Evolutionary conservation across 2,329 filamentous ascomycete genomes (phyloP), one percentile per base, ranked within the genome.

Genomic region (Lecanicillium sp.): DNA sequence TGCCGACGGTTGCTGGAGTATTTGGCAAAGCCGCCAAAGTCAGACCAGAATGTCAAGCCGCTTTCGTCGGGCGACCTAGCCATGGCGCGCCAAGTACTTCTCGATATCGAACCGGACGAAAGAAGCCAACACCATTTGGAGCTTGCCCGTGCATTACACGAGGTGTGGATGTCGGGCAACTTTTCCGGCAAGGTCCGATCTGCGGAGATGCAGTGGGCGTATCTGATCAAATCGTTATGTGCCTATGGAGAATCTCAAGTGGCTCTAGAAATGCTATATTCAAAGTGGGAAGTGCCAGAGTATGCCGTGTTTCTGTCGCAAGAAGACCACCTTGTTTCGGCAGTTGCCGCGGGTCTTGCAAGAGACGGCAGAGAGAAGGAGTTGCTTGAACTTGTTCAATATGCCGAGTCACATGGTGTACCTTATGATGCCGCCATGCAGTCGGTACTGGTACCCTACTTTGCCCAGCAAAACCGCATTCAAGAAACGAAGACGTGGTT

Each of bases 401-500:
- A 75, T 33, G 64, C 80, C 29, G 61, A 72, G 38, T 57, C 63
- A 9, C 56, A 67, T 5, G 67, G 65, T 1, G 42, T 73, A 7
- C 54, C 61, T 12, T 73, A 68, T 45, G 62, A 64, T 39, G 55
- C 61, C 3, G 48, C 53, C 4, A 54, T 77, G 37, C 71, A 80
- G 47, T 56, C 67, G 41, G 55, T 73, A 25, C 65, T 92, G 54
- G 70, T 80, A 3, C 58, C 57, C 0, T 83, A 82, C 48, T 87
- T 80, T 49, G 74, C 80, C 2, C 56, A 64, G 11, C 68, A 66
- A 32, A 64, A 79, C 47, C 64, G 77, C 33, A 53, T 82, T 4
- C 56, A 67, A n/a, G 71, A 75, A 44, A 80, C 80, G 3, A 80
- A 83, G 51, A 55, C 65, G 11, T 86, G 87, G 75, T 88, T 83